Evolutionary conservation across 2,329 filamentous ascomycete genomes (phyloP), one percentile per base, ranked within the genome.

Genomic region (Fusarium sp.): DNA sequence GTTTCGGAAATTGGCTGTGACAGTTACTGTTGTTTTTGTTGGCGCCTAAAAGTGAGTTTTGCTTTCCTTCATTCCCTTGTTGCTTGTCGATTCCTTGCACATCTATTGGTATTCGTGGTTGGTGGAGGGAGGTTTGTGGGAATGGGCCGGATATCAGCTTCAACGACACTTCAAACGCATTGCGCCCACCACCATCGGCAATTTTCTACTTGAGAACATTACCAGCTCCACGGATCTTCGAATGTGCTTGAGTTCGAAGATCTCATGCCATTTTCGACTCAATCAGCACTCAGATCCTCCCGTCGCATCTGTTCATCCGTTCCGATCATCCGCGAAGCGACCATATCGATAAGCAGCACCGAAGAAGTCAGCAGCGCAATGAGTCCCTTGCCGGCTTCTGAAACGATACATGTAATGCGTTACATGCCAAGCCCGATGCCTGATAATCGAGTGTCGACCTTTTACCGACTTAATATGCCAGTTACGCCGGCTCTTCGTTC

Each of bases 31-130:
- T 83, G 83, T 84, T 85, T 83, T 85, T 85, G 81, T 83, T 84
- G 85, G 85, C 85, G 85, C 85, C 81, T 82, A 87, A 87, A 87
- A 87, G 86, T 87, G 82, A 87, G 86, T 87, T 87, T 73, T 75
- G 70, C 50, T 66, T 73, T 71, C 57, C 57, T 69, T 57, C 63
- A 69, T 51, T 60, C 41, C 57, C 59, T 53, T 55, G 44, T 60
- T 71, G 63, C 75, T 63, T 56, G 70, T 72, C 73, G 48, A 70
- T 69, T 72, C 54, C 62, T 51, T 74, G 59, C 42, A 69, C 77
- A 53, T 76, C 72, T 64, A 63, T 72, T 75, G 74, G 64, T 57
- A 66, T 50, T 66, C 57, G 59, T 59, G 66, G 69, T 63, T 69
- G 65, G 69, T 63, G 68, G 62, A 64, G 63, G 63, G 61, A 74